phyloP scores from a whole-genome alignment of 2,329 filamentous ascomycete genomes.

The Juglanconis oblonga region DNA sequence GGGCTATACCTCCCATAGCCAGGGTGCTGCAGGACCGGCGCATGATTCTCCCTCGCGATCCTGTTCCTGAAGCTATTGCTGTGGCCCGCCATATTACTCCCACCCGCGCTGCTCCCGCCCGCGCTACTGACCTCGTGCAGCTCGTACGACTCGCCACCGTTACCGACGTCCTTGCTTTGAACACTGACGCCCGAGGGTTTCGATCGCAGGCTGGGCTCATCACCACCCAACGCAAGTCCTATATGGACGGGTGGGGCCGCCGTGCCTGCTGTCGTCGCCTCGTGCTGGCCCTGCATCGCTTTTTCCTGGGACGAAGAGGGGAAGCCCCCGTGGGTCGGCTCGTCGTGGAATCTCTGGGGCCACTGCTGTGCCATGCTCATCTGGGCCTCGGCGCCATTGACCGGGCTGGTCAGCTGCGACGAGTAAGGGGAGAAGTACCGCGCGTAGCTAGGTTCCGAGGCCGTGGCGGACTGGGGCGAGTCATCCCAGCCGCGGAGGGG shows the following conservation, averaged over 20 bases:
- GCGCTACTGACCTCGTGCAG: constrained; percentile 40
- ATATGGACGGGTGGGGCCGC: constrained; percentile 29
- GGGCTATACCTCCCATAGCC: constrained; percentile 39
- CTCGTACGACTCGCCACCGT: constrained; percentile 44
- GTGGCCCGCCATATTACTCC: constrained; percentile 4
- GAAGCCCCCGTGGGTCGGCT: constrained; percentile 19
- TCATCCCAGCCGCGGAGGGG: constrained; percentile 53
- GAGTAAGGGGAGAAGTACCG: constrained; percentile 59
- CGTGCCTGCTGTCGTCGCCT: background rate
- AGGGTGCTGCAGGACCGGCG: constrained; percentile 45
- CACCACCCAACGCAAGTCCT: constrained; percentile 42
- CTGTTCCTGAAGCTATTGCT: constrained; percentile 17
- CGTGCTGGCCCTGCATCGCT: constrained; percentile 15
- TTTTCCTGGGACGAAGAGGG: constrained; percentile 23
- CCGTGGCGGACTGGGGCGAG: constrained; percentile 45
- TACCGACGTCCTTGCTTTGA: constrained; percentile 15
- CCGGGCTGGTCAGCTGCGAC: constrained; percentile 58
- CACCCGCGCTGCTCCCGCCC: constrained; percentile 15
- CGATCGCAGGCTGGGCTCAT: constrained; percentile 30
- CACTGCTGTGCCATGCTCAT: constrained; percentile 29
- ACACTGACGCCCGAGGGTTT: constrained; percentile 28
- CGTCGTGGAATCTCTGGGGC: constrained; percentile 27
- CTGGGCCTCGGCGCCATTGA: constrained; percentile 40
- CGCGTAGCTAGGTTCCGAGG: constrained; percentile 21
- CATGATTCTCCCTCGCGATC: constrained; percentile 26